Percentiles rank a stretch among this genome's conserved stretches.
These are phyloP conservation scores for Amorphotheca resinae DNA, from an alignment of 495 filamentous ascomycete species.

Conservation along the genomic window DNA sequence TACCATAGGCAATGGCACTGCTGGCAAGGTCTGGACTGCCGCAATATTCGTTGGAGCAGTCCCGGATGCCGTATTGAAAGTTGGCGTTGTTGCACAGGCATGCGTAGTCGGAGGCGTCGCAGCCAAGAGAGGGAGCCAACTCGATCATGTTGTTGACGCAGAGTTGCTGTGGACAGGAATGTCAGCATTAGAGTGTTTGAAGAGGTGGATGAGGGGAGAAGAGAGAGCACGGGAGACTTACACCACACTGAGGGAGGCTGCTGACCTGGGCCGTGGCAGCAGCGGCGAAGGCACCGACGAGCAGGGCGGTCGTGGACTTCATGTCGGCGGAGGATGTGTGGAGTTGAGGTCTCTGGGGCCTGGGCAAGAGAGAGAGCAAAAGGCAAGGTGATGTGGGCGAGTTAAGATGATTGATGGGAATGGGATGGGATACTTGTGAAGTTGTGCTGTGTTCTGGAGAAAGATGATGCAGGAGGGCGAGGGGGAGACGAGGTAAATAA, in stretches of 20 bases:
- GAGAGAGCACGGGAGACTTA: constrained; percentile 9
- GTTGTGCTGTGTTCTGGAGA: too few species aligned
- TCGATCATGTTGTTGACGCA: constrained; percentile 64
- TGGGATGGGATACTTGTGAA: background rate
- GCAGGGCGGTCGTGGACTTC: constrained; percentile 13
- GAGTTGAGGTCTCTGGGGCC: too few species aligned
- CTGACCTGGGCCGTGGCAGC: constrained; percentile 10
- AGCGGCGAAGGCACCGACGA: constrained; percentile 11
- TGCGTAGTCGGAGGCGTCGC: constrained; percentile 37
- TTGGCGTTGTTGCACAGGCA: constrained; percentile 61
- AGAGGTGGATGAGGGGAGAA: background rate
- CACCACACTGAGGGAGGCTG: constrained; percentile 16
- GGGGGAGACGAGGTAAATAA: too few species aligned
- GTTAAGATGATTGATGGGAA: background rate
- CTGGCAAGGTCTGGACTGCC: constrained; percentile 19
- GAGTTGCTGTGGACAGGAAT: constrained; percentile 41
- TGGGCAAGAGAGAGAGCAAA: too few species aligned
- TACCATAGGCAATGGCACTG: constrained; percentile 15
- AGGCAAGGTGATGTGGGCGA: background rate
- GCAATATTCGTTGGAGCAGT: constrained; percentile 65
- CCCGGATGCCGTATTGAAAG: constrained; percentile 65
- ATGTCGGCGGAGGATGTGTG: constrained; percentile 12
- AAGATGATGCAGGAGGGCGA: too few species aligned
- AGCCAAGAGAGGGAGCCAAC: constrained; percentile 49
- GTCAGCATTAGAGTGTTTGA: constrained; percentile 6